Base-by-base conservation (phyloP, 805 yeast species). In the Yarrowia sp. region DNA sequence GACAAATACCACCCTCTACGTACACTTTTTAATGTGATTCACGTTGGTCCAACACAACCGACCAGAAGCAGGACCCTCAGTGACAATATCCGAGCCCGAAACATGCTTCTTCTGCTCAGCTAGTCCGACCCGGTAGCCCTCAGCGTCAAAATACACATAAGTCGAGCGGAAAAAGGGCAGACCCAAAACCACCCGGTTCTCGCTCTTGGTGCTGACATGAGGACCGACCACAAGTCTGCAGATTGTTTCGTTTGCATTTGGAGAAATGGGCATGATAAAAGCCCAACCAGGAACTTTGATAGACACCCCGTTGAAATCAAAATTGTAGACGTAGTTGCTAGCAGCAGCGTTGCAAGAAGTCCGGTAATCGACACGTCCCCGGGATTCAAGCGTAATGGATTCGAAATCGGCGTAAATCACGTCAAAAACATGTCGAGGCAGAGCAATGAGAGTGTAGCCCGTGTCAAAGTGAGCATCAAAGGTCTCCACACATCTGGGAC, bases 101-200 rank as follows among this genome's bases (percentile, higher is more conserved):
- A 44, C 46, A 4, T 38, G 21, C 8, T 11, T 36, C 17, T 54
- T 54, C 46, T 38, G 61, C 9, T 26, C 22, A 14, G 61, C 61
- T 2, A 54, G 17, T 6, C 61, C 61, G 19, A 54, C 26, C 21
- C 12, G 61, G 19, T 21, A 36, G 12, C 26, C 61, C 35, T 54
- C 61, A 26, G 46, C 35, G 26, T 54, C 61, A 54, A 54, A 54
- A 17, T 54, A 54, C 12, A 54, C 61, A 14, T 54, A 54, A 21
- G 46, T 26, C 14, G 28, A 6, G 10, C 61, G 24, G 61, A 38
- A 54, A n/a, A 54, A 38, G 9, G 61, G 61, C n/a, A 54, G 61
- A 12, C 61, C 61, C 6, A 54, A 8, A 1, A 38, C 61, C 17
- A 54, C 14, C 3, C 58, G 41, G 21, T 35, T 38, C 6, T 35